phyloP scores from a whole-genome alignment of 225 moss, liverwort and hornwort species.

The Pseudoscleropodium purum region DNA sequence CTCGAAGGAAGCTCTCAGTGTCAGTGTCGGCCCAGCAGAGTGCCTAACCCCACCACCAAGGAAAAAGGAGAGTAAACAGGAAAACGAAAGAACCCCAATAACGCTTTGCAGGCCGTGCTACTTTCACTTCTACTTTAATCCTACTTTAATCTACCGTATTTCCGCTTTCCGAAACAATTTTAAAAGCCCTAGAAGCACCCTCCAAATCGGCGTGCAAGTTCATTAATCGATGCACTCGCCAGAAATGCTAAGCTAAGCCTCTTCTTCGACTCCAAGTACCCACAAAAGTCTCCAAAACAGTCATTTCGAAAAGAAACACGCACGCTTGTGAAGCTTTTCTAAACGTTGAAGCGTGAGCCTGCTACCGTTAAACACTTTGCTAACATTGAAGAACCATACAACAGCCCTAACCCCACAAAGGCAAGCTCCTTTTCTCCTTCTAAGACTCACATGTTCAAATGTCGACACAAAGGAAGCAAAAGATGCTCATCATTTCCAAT shows the following conservation, averaged over 20 bases:
- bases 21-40: too few relatives aligned
- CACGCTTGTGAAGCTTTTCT: background rate
- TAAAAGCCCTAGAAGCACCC: background rate
- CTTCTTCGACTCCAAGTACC: background rate
- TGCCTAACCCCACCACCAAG: background rate
- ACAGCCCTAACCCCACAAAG: background rate
- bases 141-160: background rate
- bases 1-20: background rate
- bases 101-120: background rate
- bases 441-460: background rate
- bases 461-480: background rate
- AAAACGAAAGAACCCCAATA: background rate
- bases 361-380: background rate
- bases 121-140: background rate
- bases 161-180: background rate
- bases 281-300: background rate
- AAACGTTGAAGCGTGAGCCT: background rate
- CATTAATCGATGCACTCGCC: background rate
- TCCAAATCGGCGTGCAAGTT: conserved; percentile 1
- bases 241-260: background rate
- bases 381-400: background rate
- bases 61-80: background rate
- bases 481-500: background rate
- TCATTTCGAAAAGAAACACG: background rate
- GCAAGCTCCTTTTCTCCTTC: background rate